phyloP scores from a whole-genome alignment of 345 rosid genomes.

The Firmiana major region DNA sequence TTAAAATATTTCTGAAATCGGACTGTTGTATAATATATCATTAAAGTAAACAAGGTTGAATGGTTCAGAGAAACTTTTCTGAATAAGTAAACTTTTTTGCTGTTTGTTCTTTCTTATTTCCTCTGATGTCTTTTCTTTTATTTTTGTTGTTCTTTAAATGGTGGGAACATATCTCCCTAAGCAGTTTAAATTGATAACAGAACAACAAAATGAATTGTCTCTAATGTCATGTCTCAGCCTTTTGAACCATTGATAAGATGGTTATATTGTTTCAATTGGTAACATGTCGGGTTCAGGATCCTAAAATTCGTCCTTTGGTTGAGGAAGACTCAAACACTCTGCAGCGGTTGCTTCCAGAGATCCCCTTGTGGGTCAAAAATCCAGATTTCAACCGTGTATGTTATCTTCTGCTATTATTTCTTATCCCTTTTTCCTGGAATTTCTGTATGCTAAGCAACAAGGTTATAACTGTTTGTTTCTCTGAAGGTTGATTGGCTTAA shows the following conservation, averaged over 20 bases:
- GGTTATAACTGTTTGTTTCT: constrained; percentile 17
- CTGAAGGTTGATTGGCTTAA: constrained; percentile 93
- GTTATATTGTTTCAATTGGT: constrained; percentile 9
- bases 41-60: background rate
- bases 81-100: background rate
- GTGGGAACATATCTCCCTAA: background rate
- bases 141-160: background rate
- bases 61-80: background rate
- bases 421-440: background rate
- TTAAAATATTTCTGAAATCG: background rate
- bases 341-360: constrained; percentile 72
- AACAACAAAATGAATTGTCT: background rate
- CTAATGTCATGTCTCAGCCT: background rate
- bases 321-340: constrained; percentile 68
- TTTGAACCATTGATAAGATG: background rate
- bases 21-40: background rate
- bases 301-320: constrained; percentile 60
- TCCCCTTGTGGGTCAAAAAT: constrained; percentile 92
- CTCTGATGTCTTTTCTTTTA: background rate
- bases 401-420: constrained; percentile 8
- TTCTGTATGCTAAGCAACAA: background rate
- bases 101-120: background rate
- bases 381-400: constrained; percentile 96
- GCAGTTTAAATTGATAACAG: background rate
- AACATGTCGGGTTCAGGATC: constrained; percentile 46